Evolutionary conservation across 768 basidiomycete species (phyloP).

Genomic region (Termitomyces sp.): DNA sequence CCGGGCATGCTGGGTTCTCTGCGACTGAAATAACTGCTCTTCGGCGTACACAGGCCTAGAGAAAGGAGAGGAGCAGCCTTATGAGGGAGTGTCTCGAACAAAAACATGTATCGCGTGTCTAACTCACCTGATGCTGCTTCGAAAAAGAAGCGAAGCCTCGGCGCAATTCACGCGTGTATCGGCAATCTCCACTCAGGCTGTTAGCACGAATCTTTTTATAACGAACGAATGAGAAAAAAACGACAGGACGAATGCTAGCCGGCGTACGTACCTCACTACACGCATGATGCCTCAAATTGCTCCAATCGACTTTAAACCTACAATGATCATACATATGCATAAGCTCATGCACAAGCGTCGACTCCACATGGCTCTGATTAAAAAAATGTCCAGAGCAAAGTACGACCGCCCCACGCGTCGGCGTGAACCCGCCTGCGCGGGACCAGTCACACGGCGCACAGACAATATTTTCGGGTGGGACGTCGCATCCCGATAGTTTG

Average conservation of each 20-base stretch:
- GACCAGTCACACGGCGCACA: constrained; percentile 80
- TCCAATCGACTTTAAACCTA: constrained; percentile 92
- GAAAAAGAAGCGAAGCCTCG: constrained; percentile 79
- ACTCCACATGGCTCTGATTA: constrained; percentile 85
- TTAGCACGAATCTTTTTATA: constrained; percentile 85
- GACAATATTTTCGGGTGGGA: constrained; percentile 70
- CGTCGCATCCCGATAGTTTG: constrained; percentile 67
- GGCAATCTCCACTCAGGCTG: constrained; percentile 91
- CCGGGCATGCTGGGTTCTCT: constrained; percentile 78
- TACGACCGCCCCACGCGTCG: constrained; percentile 74
- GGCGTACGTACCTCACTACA: constrained; percentile 94
- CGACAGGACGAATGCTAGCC: no score
- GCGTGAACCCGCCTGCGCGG: constrained; percentile 80
- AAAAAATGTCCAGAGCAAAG: constrained; percentile 86
- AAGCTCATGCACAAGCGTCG: constrained; percentile 91
- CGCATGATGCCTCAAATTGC: constrained; percentile 88
- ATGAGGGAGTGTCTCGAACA: background rate
- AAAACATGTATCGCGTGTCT: background rate
- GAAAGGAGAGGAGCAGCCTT: constrained; percentile 5
- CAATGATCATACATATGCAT: constrained; percentile 96
- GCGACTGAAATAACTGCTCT: constrained; percentile 81
- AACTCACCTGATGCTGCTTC: constrained; percentile 87
- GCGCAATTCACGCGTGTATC: constrained; percentile 76
- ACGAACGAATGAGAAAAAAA: background rate
- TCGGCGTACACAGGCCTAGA: constrained; percentile 85